These are phyloP conservation scores for Gentiana straminea DNA, from an alignment of 257 asterid genomes.

Conservation along the genomic window DNA sequence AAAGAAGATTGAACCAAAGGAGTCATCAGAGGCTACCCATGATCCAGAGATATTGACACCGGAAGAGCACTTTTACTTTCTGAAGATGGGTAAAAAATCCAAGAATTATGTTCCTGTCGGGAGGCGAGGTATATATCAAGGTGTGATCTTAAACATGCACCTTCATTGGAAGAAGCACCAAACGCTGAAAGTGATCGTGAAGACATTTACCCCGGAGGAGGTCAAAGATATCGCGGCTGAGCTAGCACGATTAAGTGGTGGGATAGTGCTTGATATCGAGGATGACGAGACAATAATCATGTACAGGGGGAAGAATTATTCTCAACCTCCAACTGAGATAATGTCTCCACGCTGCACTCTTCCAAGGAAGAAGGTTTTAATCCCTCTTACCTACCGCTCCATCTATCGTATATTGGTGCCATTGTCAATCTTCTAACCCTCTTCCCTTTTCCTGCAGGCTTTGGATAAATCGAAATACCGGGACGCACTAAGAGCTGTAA, in stretches of 20 bases:
- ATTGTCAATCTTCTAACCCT: background rate
- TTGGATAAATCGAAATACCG: slow-evolving; percentile 85
- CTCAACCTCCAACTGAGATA: slow-evolving; percentile 96
- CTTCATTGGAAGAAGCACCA: slow-evolving; percentile 99
- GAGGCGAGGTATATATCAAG: slow-evolving; percentile 85
- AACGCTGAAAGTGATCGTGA: slow-evolving; percentile 77
- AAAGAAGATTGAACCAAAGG: slow-evolving; percentile 78
- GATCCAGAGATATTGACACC: slow-evolving; percentile 99
- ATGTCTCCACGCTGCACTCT: slow-evolving; percentile 92
- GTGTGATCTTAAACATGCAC: slow-evolving; percentile 96
- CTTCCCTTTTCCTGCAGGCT: slow-evolving; percentile 47
- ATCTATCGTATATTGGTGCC: background rate
- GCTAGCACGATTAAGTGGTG: slow-evolving; percentile 89
- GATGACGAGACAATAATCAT: slow-evolving; percentile 70
- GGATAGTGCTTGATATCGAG: slow-evolving; percentile 91
- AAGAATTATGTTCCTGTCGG: slow-evolving; percentile 97
- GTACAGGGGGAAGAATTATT: slow-evolving; percentile 93
- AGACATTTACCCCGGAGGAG: slow-evolving; percentile 83
- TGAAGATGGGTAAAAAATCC: slow-evolving; percentile 91
- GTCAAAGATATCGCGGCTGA: slow-evolving; percentile 83
- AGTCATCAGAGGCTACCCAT: slow-evolving; percentile 57
- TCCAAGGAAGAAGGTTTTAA: slow-evolving; percentile 72
- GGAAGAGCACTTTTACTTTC: slow-evolving; percentile 90
- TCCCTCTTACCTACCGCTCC: slow-evolving; percentile 1
- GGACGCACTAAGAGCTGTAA: slow-evolving; percentile 79